Percentiles rank a stretch among this genome's conserved stretches.
Conservation (phyloP, 768 basidiomycete species). For the Fomitopsis serialis region DNA sequence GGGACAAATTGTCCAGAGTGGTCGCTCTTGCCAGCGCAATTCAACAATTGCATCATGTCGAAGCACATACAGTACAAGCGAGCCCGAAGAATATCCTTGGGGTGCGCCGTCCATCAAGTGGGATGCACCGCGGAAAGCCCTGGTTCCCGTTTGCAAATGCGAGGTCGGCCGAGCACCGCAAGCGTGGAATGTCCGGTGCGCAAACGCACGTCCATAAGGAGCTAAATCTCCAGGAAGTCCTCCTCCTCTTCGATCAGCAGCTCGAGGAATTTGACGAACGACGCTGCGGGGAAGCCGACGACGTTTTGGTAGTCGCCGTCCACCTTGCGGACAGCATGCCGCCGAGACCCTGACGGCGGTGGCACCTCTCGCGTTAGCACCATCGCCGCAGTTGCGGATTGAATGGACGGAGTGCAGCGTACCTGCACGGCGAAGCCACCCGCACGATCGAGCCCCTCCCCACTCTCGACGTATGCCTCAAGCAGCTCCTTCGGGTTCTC, state of each 20-base stretch:
- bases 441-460: constrained; percentile 83
- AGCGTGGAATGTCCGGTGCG: background rate
- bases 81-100: background rate
- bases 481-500: constrained; percentile 56
- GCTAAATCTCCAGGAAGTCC: constrained; percentile 47
- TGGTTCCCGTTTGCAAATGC: too few species aligned
- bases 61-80: background rate
- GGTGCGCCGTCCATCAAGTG: background rate
- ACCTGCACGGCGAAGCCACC: constrained; percentile 96
- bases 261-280: constrained; percentile 74
- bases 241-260: constrained; percentile 67
- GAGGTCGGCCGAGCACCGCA: too few species aligned
- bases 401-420: too few species aligned
- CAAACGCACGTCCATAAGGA: background rate
- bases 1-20: too few species aligned
- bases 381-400: background rate
- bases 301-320: constrained; percentile 90
- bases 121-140: background rate
- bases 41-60: too few species aligned
- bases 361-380: background rate
- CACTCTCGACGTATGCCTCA: constrained; percentile 77
- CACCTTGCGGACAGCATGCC: constrained; percentile 71
- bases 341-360: constrained; percentile 59
- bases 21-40: too few species aligned
- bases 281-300: constrained; percentile 87